phyloP scores from a whole-genome alignment of 2,329 filamentous ascomycete genomes.

The Penicillium decumbens region DNA sequence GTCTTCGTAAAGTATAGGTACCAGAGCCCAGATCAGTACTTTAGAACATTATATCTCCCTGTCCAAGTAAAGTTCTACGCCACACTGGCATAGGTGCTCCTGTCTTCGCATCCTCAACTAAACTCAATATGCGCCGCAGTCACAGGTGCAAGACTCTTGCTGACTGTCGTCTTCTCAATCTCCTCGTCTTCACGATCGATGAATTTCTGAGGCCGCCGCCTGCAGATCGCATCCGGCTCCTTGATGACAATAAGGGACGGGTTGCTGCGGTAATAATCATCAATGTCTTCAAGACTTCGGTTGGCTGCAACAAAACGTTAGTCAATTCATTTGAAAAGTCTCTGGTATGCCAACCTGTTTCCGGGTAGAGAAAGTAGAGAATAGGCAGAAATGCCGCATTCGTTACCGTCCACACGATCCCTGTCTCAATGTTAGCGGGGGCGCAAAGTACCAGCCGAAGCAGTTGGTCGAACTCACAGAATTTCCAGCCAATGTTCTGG shows the following conservation, averaged over 20 bases:
- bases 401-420: conserved; percentile 45
- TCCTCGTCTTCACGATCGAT: conserved; percentile 32
- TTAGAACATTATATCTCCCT: not conserved
- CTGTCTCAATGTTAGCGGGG: not conserved
- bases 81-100: not conserved
- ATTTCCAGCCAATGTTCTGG: conserved; percentile 38
- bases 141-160: not conserved
- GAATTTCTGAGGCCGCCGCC: conserved; percentile 47
- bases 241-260: conserved; percentile 45
- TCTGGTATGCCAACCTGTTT: conserved; percentile 23
- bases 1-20: not conserved
- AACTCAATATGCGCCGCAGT: not conserved
- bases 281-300: conserved; percentile 33
- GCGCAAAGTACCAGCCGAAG: not conserved
- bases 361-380: conserved; percentile 41
- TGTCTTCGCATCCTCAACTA: not conserved
- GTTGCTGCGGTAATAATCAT: conserved; percentile 37
- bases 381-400: conserved; percentile 48
- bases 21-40: not conserved
- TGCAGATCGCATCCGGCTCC: conserved; percentile 47
- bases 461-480: conserved; percentile 22
- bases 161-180: not conserved
- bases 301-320: conserved; percentile 13
- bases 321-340: not conserved
- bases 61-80: not conserved